Evolutionary conservation across 768 basidiomycete genomes (phyloP), one percentile per base, ranked within the genome.

Genomic region (Phallus indusiatus): DNA sequence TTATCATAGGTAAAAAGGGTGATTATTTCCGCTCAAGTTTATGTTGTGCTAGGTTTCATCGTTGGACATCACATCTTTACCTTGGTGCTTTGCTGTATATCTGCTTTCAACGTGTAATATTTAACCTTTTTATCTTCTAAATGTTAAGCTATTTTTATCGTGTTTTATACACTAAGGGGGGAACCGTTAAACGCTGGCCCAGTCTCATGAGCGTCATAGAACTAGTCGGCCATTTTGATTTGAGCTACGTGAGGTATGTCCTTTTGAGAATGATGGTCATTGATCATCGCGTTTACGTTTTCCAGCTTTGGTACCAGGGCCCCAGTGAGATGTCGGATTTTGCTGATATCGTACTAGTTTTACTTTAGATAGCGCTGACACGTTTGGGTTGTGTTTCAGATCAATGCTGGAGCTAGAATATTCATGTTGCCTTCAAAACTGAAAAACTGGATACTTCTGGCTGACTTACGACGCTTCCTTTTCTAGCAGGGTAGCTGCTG

Each of bases 241-340:
- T 28, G 12, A 42, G 12, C 12, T 42, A 42, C 12, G n/a, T 42
- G 4, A 42, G 3, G 42, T 2, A 42, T 42, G 2, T 14, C 12
- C 14, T n/a, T n/a, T 2, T 11, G n/a, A 42, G 42, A 12, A 42
- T 10, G 14, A 42, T 35, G 49, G 16, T 35, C 33, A 42, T 20
- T 64, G 63, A 16, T 59, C 53, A 11, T 60, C 64, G 12, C 61
- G 54, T 61, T 67, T 69, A 14, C 75, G 66, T 62, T 75, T 67
- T 36, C 47, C 72, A 4, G 88, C 86, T 66, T 78, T 86, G 55
- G 79, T 77, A 16, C 81, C 88, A 0, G 95, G 96, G 0, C 95
- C 95, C 96, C 96, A 99, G 69, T 96, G 79, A 1, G 83, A 78
- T n/a, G 83, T 78, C 5, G 95, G 96, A 67, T 96, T 97, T 62